phyloP scores from a whole-genome alignment of 129 eudicot genomes.

The Silybum marianum region DNA sequence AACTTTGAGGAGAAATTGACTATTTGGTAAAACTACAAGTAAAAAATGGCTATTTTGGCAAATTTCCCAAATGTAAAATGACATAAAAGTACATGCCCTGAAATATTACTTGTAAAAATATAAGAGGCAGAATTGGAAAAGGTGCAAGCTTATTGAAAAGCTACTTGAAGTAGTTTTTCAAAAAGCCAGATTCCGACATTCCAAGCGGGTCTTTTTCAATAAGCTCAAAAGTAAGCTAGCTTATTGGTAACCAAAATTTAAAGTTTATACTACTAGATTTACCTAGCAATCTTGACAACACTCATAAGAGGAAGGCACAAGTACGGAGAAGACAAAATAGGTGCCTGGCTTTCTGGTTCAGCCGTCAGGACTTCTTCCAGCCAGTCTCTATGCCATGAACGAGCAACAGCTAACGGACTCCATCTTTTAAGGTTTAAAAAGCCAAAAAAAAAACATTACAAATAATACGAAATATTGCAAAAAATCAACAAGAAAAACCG shows the following conservation, averaged over 20 bases:
- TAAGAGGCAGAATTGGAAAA: background rate
- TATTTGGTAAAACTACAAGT: too few species aligned
- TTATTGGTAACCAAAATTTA: background rate
- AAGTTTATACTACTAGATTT: background rate
- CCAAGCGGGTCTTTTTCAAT: background rate
- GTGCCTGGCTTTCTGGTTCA: conserved; percentile 39
- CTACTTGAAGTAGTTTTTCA: too few species aligned
- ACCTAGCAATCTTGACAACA: conserved; percentile 85
- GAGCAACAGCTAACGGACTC: conserved; percentile 88
- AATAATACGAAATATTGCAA: background rate
- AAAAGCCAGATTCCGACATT: background rate
- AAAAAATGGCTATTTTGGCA: too few species aligned
- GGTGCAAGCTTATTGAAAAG: too few species aligned
- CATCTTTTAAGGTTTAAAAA: conserved; percentile 47
- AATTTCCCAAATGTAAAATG: too few species aligned
- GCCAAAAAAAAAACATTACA: background rate
- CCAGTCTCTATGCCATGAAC: conserved; percentile 81
- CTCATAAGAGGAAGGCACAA: conserved; percentile 93
- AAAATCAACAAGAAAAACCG: background rate
- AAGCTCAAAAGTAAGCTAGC: background rate
- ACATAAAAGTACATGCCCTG: background rate
- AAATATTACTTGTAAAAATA: too few species aligned
- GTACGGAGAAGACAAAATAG: conserved; percentile 60
- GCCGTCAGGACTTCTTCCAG: conserved; percentile 61
- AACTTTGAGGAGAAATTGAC: too few species aligned